Evolutionary conservation across 1,284 basidiomycete genomes (phyloP), one percentile per base, ranked within the genome.

Genomic region (Cutaneotrichosporon cutaneum): DNA sequence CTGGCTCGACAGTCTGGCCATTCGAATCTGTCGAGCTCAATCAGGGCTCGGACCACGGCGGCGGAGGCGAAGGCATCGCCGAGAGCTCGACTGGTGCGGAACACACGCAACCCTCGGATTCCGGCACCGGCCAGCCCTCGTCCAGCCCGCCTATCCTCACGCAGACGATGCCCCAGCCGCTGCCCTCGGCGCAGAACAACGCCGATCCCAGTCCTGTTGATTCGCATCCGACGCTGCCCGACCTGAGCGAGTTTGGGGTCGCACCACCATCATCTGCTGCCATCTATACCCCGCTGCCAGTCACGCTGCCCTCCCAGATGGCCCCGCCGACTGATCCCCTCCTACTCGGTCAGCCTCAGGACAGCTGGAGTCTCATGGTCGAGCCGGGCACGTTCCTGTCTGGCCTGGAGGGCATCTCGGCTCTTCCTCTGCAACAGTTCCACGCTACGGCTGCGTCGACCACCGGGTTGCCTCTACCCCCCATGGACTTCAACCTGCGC

Each of bases 351-450:
- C 18, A 27, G 13, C 18, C 26, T 6, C 48, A 51, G 22, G 54
- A 47, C 7, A 26, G 52, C 33, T 66, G 64, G 64, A 45, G 59
- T 0, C 50, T 66, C 4, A 52, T 53, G 1, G 61, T 66, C 24
- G 61, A 66, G 24, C 59, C 64, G 3, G 36, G 50, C 45, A 57
- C 61, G 10, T 66, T 66, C 64, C 32, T 50, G 5, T 61, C 51
- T 10, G 64, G 64, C 4, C 57, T 66, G 22, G 64, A 66, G 30
- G 64, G 64, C n/a, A 63, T 63, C 45, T 56, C 56, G 1, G 57
- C 56, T 11, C 57, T 66, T 2, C 64, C 59, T 2, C 50, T 66
- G 30, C 45, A 64, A 14, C 32, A 58, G 6, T 64, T 50, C 24
- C 59, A 64, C 48, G 63, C 63, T 1, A 54, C 62, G 0, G 36